These are phyloP conservation scores for Nidularia pulvinata DNA, from an alignment of 768 basidiomycete genomes.

Conservation along the genomic window DNA sequence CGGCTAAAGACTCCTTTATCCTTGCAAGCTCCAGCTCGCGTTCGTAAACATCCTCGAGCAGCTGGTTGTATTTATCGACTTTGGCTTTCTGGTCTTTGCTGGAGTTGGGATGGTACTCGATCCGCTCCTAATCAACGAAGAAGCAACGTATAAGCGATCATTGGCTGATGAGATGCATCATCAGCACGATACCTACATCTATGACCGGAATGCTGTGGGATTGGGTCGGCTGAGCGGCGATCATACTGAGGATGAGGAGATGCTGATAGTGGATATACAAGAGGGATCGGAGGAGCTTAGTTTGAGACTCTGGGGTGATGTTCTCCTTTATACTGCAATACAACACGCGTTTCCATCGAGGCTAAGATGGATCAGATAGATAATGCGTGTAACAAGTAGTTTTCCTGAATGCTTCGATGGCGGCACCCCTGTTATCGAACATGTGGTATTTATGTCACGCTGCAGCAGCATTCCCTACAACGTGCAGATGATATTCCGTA, in stretches of 20 bases:
- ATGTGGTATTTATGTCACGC: neutral
- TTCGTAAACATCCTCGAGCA: slow-evolving; percentile 29
- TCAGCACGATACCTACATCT: slow-evolving; percentile 18
- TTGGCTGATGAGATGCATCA: no score
- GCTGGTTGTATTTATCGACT: slow-evolving; percentile 27
- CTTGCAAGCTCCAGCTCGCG: slow-evolving; percentile 28
- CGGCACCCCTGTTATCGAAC: neutral
- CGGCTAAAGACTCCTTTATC: slow-evolving; percentile 23
- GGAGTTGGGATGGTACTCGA: slow-evolving; percentile 16
- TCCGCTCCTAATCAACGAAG: slow-evolving; percentile 19
- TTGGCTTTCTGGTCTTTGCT: slow-evolving; percentile 23
- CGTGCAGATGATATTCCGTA: no score
- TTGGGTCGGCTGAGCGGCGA: slow-evolving; percentile 4
- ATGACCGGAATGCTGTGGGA: slow-evolving; percentile 30
- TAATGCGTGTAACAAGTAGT: neutral
- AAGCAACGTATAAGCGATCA: no score
- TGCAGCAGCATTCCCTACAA: no score
- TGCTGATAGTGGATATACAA: no score
- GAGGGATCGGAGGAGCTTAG: neutral
- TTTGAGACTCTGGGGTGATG: neutral
- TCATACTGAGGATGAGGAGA: slow-evolving; percentile 1
- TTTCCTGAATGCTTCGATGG: neutral
- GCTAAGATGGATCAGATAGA: slow-evolving; percentile 1
- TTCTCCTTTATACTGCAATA: neutral
- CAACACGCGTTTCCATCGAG: neutral